Evolutionary conservation across 345 rosid species (phyloP), one percentile per base, ranked within the genome.

Genomic region (Physaria fendleri): DNA sequence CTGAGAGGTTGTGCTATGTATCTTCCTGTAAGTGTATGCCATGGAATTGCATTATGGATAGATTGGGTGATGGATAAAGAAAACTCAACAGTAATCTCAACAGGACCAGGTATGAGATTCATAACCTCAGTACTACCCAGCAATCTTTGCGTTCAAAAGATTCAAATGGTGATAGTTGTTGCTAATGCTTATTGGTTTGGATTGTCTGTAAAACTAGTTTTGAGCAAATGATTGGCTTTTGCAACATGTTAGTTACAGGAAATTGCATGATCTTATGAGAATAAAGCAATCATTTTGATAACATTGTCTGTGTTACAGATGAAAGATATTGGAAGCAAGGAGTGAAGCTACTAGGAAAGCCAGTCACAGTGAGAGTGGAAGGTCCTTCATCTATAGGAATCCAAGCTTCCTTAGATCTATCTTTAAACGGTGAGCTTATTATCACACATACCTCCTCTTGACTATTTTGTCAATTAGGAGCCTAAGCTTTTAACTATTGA

Each of bases 291-390:
- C 4, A 6, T 56, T 32, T 32, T 43, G 13, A 43, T 34, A 14
- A 43, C 32, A 24, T 23, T 42, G 8, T 32, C 39, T 58, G 35
- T 53, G 8, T 68, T n/a, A 16, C 79, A 92, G 94, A 77, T 56
- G 62, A 75, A 37, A 89, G 89, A 68, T 76, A 67, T 23, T 79
- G 90, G 94, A 93, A 89, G 74, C 95, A 89, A 85, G 99, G 95
- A 60, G 92, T 89, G 69, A 90, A 82, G 74, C 94, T 87, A 65
- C 75, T 90, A 37, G n/a, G 70, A 18, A 54, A 76, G 62, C 95
- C 96, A 11, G 77, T 79, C 28, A 68, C 58, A 41, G 88, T 84
- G 15, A 76, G 69, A 58, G 14, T 40, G 10, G 67, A 62, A 45
- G 64, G 65, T 29, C 50, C 66, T 18, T 81, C 78, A 21, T 82